These are phyloP conservation scores for Cyberlindnera saturnus DNA, from an alignment of 805 yeast species.

Conservation along the genomic window DNA sequence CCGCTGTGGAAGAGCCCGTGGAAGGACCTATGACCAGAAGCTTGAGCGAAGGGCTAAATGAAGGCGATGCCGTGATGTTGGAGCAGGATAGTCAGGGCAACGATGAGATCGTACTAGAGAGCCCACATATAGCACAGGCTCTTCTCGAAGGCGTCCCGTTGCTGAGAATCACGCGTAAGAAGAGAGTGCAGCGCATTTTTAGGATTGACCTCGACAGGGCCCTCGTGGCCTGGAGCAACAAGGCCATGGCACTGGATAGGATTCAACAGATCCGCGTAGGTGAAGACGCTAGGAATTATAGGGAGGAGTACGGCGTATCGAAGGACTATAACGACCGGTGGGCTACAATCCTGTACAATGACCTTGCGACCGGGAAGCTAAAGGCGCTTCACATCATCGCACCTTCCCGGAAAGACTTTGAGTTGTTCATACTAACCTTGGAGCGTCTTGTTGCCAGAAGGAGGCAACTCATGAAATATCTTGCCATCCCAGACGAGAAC, in stretches of 20 bases:
- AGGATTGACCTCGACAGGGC: constrained; percentile 51
- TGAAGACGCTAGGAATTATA: constrained; percentile 71
- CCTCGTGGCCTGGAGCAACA: constrained; percentile 50
- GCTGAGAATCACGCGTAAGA: constrained; percentile 64
- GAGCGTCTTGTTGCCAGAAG: constrained; percentile 50
- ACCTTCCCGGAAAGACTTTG: constrained; percentile 40
- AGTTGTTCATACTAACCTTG: constrained; percentile 49
- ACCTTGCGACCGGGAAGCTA: constrained; percentile 52
- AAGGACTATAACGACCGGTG: constrained; percentile 60
- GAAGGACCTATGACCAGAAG: constrained; percentile 1
- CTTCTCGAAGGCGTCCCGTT: constrained; percentile 55
- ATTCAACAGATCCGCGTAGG: constrained; percentile 58
- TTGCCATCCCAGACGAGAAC: constrained; percentile 56
- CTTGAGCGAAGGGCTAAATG: constrained; percentile 1
- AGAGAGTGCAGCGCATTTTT: constrained; percentile 53
- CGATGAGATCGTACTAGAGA: constrained; percentile 15
- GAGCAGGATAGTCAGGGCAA: constrained; percentile 1
- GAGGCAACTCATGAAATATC: constrained; percentile 53
- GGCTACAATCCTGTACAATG: constrained; percentile 74
- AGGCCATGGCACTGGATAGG: constrained; percentile 48
- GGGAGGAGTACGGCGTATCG: constrained; percentile 78
- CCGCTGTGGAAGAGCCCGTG: not conserved
- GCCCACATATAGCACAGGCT: constrained; percentile 39
- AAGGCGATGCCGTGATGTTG: not conserved
- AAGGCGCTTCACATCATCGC: constrained; percentile 81